Conservation (phyloP, 345 rosid genomes). For the rapeseed (Brassica napus) region DNA sequence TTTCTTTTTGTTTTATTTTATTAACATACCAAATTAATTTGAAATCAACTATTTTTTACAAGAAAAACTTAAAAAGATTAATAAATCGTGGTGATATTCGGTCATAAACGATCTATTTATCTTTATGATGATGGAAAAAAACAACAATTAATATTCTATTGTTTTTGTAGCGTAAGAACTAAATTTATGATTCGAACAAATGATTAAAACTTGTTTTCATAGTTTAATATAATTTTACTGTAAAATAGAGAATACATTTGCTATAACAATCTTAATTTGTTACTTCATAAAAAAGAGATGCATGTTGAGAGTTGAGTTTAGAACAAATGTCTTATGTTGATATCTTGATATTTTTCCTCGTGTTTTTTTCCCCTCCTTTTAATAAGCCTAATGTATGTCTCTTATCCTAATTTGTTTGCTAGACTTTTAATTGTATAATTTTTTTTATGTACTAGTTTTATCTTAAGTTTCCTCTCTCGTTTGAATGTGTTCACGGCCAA, state of each 20-base stretch:
- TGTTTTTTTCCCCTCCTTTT: background rate
- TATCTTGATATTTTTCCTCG: background rate
- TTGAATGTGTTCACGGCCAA: background rate
- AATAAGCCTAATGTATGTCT: background rate
- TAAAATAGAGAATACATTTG: no score
- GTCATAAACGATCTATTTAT: conserved; percentile 23
- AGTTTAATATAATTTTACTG: background rate
- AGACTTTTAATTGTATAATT: background rate
- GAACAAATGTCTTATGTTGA: background rate
- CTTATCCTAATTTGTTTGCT: background rate
- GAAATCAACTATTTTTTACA: background rate
- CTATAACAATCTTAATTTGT: background rate
- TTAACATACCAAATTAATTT: conserved; percentile 36
- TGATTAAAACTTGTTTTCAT: background rate
- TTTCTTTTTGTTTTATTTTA: conserved; percentile 28
- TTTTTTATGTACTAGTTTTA: background rate
- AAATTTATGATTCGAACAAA: background rate
- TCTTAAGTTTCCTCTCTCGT: background rate
- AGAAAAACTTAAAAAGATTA: background rate
- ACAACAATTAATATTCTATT: background rate
- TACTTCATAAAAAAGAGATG: background rate
- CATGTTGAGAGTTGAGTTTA: background rate
- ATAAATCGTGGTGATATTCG: conserved; percentile 21
- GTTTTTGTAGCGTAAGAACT: background rate
- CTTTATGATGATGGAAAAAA: background rate